phyloP scores from a whole-genome alignment of 345 rosid species.

The Brassica cretica region DNA sequence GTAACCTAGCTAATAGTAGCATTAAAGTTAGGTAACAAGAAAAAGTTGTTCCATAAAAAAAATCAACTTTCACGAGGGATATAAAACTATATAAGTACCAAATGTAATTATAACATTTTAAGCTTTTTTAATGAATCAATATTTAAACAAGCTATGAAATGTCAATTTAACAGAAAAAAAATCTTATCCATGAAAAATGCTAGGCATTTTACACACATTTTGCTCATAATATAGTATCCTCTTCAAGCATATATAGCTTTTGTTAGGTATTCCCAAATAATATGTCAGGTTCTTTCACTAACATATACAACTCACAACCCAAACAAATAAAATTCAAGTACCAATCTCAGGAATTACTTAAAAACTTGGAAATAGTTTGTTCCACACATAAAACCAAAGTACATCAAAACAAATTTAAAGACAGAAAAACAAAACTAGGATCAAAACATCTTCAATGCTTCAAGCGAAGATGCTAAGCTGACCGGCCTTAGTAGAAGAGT shows the following conservation, averaged over 20 bases:
- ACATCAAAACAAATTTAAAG: neutral
- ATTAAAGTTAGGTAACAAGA: constrained; percentile 1
- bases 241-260: constrained; percentile 5
- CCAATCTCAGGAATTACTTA: neutral
- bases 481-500: constrained; percentile 62
- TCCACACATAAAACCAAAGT: constrained; percentile 15
- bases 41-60: neutral
- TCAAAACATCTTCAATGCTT: constrained; percentile 28
- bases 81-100: neutral
- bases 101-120: neutral
- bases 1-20: neutral
- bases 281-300: constrained; percentile 6
- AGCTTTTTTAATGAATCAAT: neutral
- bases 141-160: neutral
- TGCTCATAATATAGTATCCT: neutral
- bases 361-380: constrained; percentile 22
- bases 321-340: constrained; percentile 19
- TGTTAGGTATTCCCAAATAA: constrained; percentile 1
- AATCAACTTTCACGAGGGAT: neutral
- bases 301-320: constrained; percentile 29
- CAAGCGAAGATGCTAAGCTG: constrained; percentile 76
- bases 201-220: neutral
- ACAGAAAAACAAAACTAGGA: constrained; percentile 1
- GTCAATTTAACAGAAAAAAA: neutral
- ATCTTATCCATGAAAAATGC: neutral